Percentiles rank a stretch among this genome's conserved stretches.
Evolutionary conservation across 768 basidiomycete species (phyloP).

Genomic region (Hemileccinum impolitum): DNA sequence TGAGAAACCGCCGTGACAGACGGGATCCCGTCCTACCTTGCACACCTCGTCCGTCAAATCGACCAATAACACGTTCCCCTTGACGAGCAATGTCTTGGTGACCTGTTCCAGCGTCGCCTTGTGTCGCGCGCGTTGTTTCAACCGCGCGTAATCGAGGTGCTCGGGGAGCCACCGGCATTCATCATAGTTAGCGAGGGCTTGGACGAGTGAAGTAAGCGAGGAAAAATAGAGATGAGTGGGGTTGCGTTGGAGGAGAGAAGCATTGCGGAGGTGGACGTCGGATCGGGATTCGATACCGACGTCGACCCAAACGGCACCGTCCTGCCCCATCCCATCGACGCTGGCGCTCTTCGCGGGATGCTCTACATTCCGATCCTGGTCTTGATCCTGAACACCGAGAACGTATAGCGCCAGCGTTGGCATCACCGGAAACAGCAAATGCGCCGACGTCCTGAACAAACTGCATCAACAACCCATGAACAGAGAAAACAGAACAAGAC

Average conservation of each 20-base stretch:
- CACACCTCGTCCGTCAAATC: conserved; percentile 57
- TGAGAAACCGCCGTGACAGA: conserved; percentile 54
- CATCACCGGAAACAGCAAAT: conserved; percentile 54
- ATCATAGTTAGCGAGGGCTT: conserved; percentile 54
- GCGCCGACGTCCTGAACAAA: conserved; percentile 38
- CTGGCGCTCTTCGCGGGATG: conserved; percentile 4
- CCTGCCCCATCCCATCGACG: conserved; percentile 3
- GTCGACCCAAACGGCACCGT: conserved; percentile 36
- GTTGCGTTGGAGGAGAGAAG: conserved; percentile 54
- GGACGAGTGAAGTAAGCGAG: conserved; percentile 48
- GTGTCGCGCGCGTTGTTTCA: conserved; percentile 56
- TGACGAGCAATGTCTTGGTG: conserved; percentile 52
- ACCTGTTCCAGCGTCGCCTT: conserved; percentile 53
- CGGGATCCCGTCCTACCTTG: conserved; percentile 43
- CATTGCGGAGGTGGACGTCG: conserved; percentile 61
- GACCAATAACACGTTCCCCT: conserved; percentile 44
- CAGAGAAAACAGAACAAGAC: neutral
- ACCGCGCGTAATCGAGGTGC: conserved; percentile 48
- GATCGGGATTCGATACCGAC: conserved; percentile 48
- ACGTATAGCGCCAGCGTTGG: conserved; percentile 55
- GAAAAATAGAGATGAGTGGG: conserved; percentile 50
- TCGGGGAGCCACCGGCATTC: conserved; percentile 56
- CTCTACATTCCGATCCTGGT: conserved; percentile 5
- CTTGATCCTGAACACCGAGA: conserved; percentile 34
- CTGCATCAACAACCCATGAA: neutral